Evolutionary conservation across 169 alveolate genomes (phyloP).

Genomic region (Cryptosporidium sp.): DNA sequence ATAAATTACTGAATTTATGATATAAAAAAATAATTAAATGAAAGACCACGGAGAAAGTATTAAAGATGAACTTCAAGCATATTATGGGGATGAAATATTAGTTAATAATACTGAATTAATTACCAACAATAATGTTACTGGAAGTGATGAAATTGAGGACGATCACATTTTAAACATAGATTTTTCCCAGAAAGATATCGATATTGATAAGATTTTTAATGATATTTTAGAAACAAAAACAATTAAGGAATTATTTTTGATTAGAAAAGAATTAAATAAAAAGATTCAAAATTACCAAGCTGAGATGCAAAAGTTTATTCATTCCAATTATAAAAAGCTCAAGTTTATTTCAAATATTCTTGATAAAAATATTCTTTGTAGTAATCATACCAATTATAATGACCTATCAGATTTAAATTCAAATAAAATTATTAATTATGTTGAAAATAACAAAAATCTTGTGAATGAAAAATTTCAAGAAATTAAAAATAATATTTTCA

Average conservation of each 20-base stretch:
- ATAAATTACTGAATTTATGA: not conserved
- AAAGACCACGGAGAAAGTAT: conserved; percentile 2
- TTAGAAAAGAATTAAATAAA: conserved; percentile 9
- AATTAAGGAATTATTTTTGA: conserved; percentile 31
- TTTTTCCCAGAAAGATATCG: not conserved
- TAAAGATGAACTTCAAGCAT: conserved; percentile 58
- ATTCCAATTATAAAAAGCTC: conserved; percentile 43
- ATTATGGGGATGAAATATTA: conserved; percentile 40
- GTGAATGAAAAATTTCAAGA: conserved; percentile 5
- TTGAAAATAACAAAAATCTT: not conserved
- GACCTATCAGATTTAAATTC: not conserved
- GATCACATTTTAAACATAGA: not conserved
- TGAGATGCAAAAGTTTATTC: conserved; percentile 53
- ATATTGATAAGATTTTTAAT: conserved; percentile 14
- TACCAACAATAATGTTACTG: not conserved
- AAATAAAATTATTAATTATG: not conserved
- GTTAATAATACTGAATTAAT: not conserved
- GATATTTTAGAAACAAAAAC: conserved; percentile 33
- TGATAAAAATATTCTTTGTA: not conserved
- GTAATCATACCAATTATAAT: not conserved
- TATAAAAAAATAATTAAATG: not conserved
- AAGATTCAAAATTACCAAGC: conserved; percentile 11
- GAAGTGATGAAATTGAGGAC: not conserved
- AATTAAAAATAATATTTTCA: not conserved
- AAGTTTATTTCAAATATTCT: conserved; percentile 13